A percentile compares a stretch with the other conserved stretches of the same genome.
Evolutionary conservation across 768 basidiomycete species (phyloP).

Genomic region (Tubosaeta sp.): DNA sequence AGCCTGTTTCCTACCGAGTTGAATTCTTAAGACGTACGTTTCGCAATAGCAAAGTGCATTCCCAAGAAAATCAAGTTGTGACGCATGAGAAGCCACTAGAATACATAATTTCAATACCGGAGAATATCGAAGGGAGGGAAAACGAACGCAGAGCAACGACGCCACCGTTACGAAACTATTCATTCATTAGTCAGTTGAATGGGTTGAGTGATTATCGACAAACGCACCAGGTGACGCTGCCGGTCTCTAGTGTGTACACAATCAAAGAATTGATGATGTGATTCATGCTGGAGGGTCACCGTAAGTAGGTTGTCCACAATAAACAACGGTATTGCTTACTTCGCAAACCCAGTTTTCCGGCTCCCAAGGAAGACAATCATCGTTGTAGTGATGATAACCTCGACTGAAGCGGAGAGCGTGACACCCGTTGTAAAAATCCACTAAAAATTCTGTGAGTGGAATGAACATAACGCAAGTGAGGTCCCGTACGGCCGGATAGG

Average conservation of each 20-base stretch:
- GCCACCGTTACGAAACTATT: constrained; percentile 29
- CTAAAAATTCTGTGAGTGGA: constrained; percentile 8
- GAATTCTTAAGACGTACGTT: constrained; percentile 16
- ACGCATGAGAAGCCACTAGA: constrained; percentile 31
- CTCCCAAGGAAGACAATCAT: constrained; percentile 32
- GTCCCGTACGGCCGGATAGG: constrained; percentile 25
- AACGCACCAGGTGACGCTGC: constrained; percentile 41
- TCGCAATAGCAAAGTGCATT: constrained; percentile 34
- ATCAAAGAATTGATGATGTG: constrained; percentile 47
- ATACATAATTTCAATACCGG: background rate
- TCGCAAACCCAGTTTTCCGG: constrained; percentile 30
- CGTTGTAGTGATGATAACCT: constrained; percentile 28
- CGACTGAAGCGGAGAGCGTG: constrained; percentile 31
- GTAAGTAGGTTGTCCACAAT: background rate
- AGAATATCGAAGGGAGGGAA: background rate
- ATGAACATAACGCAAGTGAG: background rate
- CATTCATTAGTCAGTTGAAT: background rate
- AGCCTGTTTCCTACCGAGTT: background rate
- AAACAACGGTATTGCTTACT: constrained; percentile 3
- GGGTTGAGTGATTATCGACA: too few species aligned
- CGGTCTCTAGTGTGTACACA: constrained; percentile 51
- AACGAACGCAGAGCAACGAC: constrained; percentile 31
- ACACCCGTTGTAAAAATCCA: constrained; percentile 31
- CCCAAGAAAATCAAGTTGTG: constrained; percentile 34
- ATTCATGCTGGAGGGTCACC: constrained; percentile 35